These are phyloP conservation scores for Malus hybrid DNA, from an alignment of 331 rosid genomes.

Conservation along the genomic window DNA sequence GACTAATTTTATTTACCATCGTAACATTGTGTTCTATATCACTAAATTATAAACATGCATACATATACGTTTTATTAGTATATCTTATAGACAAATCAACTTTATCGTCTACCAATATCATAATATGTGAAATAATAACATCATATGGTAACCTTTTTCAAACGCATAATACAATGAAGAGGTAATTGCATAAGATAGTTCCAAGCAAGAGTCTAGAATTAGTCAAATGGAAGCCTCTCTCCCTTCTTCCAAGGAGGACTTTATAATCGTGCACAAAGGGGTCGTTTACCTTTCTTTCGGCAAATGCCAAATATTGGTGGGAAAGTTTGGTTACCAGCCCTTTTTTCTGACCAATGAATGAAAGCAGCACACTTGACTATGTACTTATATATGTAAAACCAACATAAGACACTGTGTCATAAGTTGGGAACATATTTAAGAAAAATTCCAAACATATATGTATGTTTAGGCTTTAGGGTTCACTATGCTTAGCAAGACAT, in stretches of 20 bases:
- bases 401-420: neutral
- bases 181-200: neutral
- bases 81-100: neutral
- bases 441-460: neutral
- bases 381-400: neutral
- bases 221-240: slow-evolving; percentile 42
- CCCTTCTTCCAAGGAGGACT: slow-evolving; percentile 33
- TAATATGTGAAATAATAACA: too few relatives aligned
- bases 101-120: too few relatives aligned
- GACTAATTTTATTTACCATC: too few relatives aligned
- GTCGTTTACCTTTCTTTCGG: slow-evolving; percentile 33
- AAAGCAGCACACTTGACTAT: slow-evolving; percentile 10
- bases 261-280: slow-evolving; percentile 18
- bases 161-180: too few relatives aligned
- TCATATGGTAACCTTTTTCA: neutral
- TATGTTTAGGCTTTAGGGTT: slow-evolving; percentile 13
- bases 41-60: neutral
- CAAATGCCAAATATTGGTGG: slow-evolving; percentile 51
- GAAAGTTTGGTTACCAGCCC: slow-evolving; percentile 84
- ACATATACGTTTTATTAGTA: too few relatives aligned
- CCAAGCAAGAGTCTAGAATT: slow-evolving; percentile 25
- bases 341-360: slow-evolving; percentile 46
- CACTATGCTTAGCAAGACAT: neutral
- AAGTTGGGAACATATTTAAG: neutral
- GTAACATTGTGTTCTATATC: neutral